Conservation (phyloP, 495 filamentous ascomycete genomes). For the Collariella sp. region DNA sequence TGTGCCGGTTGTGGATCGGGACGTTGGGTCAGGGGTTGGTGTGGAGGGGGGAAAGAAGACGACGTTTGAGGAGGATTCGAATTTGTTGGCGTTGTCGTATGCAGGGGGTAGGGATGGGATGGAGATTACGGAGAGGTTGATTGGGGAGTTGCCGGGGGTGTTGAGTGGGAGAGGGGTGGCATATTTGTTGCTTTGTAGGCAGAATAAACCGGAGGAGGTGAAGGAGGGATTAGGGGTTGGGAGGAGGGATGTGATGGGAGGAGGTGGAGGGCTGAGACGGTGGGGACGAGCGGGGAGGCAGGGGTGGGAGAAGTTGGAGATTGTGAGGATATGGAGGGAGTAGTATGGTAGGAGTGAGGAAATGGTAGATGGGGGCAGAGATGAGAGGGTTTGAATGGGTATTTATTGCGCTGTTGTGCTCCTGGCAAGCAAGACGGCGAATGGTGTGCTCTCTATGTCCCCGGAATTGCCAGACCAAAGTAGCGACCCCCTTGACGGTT, state of each 20-base stretch:
- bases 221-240: slow-evolving; percentile 53
- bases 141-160: slow-evolving; percentile 54
- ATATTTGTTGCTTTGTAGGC: slow-evolving; percentile 80
- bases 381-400: neutral
- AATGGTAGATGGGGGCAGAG: neutral
- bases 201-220: slow-evolving; percentile 73
- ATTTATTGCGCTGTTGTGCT: slow-evolving; percentile 1
- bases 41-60: neutral
- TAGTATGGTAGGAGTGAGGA: neutral
- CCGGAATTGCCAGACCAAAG: neutral
- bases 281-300: slow-evolving; percentile 73
- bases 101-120: slow-evolving; percentile 86
- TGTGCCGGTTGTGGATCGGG: slow-evolving; percentile 11
- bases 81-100: slow-evolving; percentile 76
- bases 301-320: slow-evolving; percentile 86
- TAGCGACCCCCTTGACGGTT: neutral
- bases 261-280: slow-evolving; percentile 60
- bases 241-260: neutral
- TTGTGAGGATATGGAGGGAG: slow-evolving; percentile 67
- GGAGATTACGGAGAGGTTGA: slow-evolving; percentile 75
- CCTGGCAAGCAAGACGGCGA: neutral
- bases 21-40: neutral
- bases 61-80: slow-evolving; percentile 61
- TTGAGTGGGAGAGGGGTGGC: slow-evolving; percentile 66
- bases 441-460: neutral